These are phyloP conservation scores for Alternaria gansuensis DNA, from an alignment of 2,329 filamentous ascomycete genomes.

Conservation along the genomic window DNA sequence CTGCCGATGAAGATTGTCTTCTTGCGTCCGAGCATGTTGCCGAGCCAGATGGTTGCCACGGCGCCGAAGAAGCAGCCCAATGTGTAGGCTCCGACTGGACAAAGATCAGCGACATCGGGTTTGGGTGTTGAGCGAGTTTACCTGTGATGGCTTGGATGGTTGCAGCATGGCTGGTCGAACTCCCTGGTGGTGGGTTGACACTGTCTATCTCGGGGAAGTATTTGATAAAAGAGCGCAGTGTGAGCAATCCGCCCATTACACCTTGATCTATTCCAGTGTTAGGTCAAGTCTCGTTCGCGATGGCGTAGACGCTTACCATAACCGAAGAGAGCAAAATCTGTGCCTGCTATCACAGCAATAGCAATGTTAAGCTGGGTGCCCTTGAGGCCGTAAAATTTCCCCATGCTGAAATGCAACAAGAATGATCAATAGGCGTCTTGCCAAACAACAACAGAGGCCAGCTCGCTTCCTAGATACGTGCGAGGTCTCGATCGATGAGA, in stretches of 20 bases:
- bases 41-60: slow-evolving; percentile 58
- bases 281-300: slow-evolving; percentile 3
- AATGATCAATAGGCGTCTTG: background rate
- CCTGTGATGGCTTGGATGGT: slow-evolving; percentile 56
- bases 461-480: slow-evolving; percentile 2
- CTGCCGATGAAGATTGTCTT: slow-evolving; percentile 68
- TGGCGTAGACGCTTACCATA: slow-evolving; percentile 61
- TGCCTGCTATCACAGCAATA: slow-evolving; percentile 74
- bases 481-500: slow-evolving; percentile 4
- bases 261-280: slow-evolving; percentile 39
- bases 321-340: slow-evolving; percentile 72
- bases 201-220: slow-evolving; percentile 56
- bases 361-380: slow-evolving; percentile 72
- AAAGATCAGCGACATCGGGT: slow-evolving; percentile 26
- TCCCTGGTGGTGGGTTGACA: slow-evolving; percentile 46
- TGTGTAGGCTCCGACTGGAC: slow-evolving; percentile 45
- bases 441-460: slow-evolving; percentile 5
- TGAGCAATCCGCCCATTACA: slow-evolving; percentile 73
- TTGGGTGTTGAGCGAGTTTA: slow-evolving; percentile 19
- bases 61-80: slow-evolving; percentile 58
- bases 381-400: slow-evolving; percentile 69
- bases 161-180: slow-evolving; percentile 47
- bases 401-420: slow-evolving; percentile 23
- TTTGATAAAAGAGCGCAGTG: slow-evolving; percentile 68
- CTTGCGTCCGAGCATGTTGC: slow-evolving; percentile 67